These are phyloP conservation scores for Tylopilus subfusipes DNA, from an alignment of 768 basidiomycete species.

Conservation along the genomic window DNA sequence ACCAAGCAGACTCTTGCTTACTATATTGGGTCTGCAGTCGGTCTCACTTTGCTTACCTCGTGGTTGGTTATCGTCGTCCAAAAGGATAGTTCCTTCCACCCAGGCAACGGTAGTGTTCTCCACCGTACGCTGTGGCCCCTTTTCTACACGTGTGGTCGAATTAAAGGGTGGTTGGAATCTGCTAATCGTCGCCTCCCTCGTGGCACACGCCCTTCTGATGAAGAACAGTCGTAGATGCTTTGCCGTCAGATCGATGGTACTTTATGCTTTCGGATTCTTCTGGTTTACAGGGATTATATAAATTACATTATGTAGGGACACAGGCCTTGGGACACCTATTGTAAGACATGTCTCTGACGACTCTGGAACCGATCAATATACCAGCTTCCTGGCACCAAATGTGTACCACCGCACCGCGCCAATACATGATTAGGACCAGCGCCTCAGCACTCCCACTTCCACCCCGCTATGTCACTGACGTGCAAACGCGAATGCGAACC, in stretches of 20 bases:
- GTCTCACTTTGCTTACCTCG: slow-evolving; percentile 49
- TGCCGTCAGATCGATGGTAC: not conserved
- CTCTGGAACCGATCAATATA: too few species aligned
- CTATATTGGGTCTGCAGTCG: slow-evolving; percentile 42
- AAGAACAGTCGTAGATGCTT: not conserved
- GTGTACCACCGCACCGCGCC: too few species aligned
- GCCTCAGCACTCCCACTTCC: too few species aligned
- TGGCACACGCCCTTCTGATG: not conserved
- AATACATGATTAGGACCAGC: too few species aligned
- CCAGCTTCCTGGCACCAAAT: too few species aligned
- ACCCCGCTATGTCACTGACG: too few species aligned
- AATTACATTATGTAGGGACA: too few species aligned
- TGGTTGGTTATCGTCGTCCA: slow-evolving; percentile 59
- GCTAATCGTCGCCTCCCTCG: not conserved
- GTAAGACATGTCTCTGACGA: too few species aligned
- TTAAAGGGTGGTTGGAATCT: not conserved
- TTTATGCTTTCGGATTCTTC: not conserved
- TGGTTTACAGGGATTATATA: not conserved
- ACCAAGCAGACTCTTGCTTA: slow-evolving; percentile 33
- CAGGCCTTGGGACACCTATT: too few species aligned
- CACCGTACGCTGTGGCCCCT: slow-evolving; percentile 22
- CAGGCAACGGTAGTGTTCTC: not conserved
- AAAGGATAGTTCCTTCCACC: slow-evolving; percentile 17
- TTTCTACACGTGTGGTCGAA: slow-evolving; percentile 8
- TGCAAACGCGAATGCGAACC: too few species aligned